Base-by-base conservation (phyloP, 345 rosid genomes). In the Angophora floribunda region DNA sequence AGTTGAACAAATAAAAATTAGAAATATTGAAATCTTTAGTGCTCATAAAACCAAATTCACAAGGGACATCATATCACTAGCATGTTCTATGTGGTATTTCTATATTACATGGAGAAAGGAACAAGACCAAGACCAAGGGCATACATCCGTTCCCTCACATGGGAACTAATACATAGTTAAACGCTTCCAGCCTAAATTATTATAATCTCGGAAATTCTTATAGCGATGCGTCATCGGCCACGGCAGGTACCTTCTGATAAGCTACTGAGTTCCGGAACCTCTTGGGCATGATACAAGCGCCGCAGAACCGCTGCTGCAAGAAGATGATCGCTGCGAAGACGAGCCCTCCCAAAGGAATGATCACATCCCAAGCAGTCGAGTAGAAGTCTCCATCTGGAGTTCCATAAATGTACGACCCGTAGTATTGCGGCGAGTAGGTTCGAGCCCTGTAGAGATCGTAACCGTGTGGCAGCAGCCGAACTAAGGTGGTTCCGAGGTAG, bases 251-350 rank as follows among this genome's bases (percentile, higher is more conserved):
- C 90, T 88, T 93, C 88, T 91, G 93, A 90, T 93, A 94, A 7
- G 24, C 92, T 44, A 87, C 59, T 9, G 65, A 50, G 5, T 13
- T 89, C 53, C 89, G 85, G 63, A 88, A 94, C 51, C 92, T 92
- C 89, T 51, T 63, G 17, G 94, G 92, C 89, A 93, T 32, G 19
- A 95, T n/a, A 50, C 91, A 92, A 9, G 91, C 90, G n/a, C 95
- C 94, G 16, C 95, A 95, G 80, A 88, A 90, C 24, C 84, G 89
- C 89, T 94, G 95, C 87, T 94, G 95, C 78, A 92, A 85, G 92
- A 88, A 91, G 50, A 94, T 14, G 30, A 90, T 44, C 22, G 59
- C 90, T 32, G 94, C 96, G 44, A 92, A 92, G 19, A 90, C 28
- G 44, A 95, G n/a, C 13, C 91, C 86, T 10, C 87, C 88, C 4